Percentiles rank a stretch among this genome's conserved stretches.
phyloP scores from a whole-genome alignment of 257 asterid genomes.

The Nicotiana noctiflora region DNA sequence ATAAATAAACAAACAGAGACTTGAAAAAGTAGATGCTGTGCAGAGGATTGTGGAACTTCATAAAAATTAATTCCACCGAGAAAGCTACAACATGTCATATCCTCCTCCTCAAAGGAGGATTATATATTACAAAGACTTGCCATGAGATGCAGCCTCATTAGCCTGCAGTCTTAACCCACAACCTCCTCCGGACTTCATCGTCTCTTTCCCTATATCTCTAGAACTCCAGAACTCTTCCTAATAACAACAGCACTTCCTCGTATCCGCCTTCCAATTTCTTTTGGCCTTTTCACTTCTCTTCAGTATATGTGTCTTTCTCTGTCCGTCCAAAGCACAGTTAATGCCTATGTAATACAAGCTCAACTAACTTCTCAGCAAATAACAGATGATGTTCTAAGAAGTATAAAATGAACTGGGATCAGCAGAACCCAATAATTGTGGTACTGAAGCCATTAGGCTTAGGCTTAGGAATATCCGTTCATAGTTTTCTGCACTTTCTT shows the following conservation, averaged over 20 bases:
- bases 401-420: neutral
- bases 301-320: neutral
- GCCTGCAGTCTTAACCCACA: neutral
- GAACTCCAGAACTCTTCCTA: neutral
- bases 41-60: neutral
- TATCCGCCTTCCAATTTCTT: neutral
- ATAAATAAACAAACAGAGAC: too few relatives aligned
- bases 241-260: neutral
- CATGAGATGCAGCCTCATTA: neutral
- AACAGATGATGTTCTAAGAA: neutral
- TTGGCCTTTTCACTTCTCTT: neutral
- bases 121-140: neutral
- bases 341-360: neutral
- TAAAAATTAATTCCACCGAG: neutral
- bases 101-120: too few relatives aligned
- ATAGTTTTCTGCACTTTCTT: constrained; percentile 65
- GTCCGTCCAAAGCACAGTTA: constrained; percentile 4
- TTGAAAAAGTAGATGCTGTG: neutral
- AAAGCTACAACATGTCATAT: too few relatives aligned
- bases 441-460: neutral
- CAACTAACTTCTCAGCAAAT: neutral
- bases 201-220: neutral
- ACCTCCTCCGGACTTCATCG: neutral
- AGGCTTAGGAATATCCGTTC: constrained; percentile 59
- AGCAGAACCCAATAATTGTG: neutral